Conservation (phyloP, 1,284 basidiomycete species). For the Waitea zeae region DNA sequence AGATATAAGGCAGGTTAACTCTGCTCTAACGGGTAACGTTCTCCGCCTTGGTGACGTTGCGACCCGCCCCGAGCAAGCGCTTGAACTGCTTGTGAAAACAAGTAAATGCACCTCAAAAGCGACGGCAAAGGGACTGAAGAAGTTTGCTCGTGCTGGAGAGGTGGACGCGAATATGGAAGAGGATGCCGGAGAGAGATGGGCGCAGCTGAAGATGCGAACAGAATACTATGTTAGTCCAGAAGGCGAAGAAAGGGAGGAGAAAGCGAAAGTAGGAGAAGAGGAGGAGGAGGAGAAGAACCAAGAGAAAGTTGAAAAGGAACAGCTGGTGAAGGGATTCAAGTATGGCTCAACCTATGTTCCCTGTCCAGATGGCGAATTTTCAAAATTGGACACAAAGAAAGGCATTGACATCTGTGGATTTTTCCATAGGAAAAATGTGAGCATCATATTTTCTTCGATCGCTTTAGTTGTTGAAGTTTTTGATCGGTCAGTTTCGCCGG, state of each 20-base stretch:
- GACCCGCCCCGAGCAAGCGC: slow-evolving; percentile 42
- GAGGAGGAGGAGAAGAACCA: slow-evolving; percentile 17
- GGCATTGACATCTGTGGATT: slow-evolving; percentile 86
- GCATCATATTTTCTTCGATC: slow-evolving; percentile 13
- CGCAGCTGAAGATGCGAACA: slow-evolving; percentile 36
- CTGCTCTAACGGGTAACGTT: slow-evolving; percentile 39
- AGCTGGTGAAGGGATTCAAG: slow-evolving; percentile 73
- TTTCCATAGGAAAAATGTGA: slow-evolving; percentile 47
- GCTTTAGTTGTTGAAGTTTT: too few species aligned
- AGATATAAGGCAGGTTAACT: slow-evolving; percentile 50
- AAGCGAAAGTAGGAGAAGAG: slow-evolving; percentile 12
- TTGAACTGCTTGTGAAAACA: slow-evolving; percentile 62
- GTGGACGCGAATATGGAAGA: slow-evolving; percentile 15
- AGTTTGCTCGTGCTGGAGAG: slow-evolving; percentile 31
- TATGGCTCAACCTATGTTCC: slow-evolving; percentile 86
- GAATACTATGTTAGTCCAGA: slow-evolving; percentile 36
- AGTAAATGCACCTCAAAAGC: slow-evolving; percentile 72
- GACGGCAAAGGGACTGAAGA: slow-evolving; percentile 68
- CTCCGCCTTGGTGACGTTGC: slow-evolving; percentile 66
- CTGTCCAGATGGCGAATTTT: slow-evolving; percentile 67
- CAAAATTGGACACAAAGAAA: slow-evolving; percentile 49
- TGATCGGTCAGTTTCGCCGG: slow-evolving; percentile 56
- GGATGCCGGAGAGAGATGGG: slow-evolving; percentile 21
- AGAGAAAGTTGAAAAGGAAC: slow-evolving; percentile 48
- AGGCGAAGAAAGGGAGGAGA: slow-evolving; percentile 10